Conservation (phyloP, 345 rosid species). For the Jatropha curcas region DNA sequence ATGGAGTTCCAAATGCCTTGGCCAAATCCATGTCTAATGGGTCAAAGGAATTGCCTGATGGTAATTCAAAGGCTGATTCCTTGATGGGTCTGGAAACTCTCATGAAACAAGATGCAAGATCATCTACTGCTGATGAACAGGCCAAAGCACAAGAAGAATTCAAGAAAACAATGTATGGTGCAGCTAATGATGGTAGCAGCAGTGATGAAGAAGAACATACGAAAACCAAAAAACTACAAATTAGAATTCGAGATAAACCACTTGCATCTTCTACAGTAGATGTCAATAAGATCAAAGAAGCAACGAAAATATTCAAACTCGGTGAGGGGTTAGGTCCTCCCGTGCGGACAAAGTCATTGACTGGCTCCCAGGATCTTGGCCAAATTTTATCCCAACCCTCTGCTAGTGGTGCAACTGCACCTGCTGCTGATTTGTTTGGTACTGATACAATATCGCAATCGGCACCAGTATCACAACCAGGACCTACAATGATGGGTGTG, state of each 20-base stretch:
- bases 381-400: conserved; percentile 53
- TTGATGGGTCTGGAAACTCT: conserved; percentile 87
- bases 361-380: conserved; percentile 64
- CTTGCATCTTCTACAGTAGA: conserved; percentile 70
- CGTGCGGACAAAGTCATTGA: conserved; percentile 65
- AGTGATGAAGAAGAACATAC: conserved; percentile 87
- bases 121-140: conserved; percentile 72
- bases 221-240: conserved; percentile 69
- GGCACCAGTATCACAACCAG: conserved; percentile 49
- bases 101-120: conserved; percentile 38
- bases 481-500: conserved; percentile 42
- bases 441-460: conserved; percentile 53
- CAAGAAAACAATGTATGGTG: conserved; percentile 88
- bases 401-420: conserved; percentile 30
- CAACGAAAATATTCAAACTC: conserved; percentile 78
- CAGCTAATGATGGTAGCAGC: conserved; percentile 82
- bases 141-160: conserved; percentile 98
- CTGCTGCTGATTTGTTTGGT: conserved; percentile 67
- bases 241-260: conserved; percentile 91
- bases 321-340: conserved; percentile 80
- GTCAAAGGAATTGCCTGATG: conserved; percentile 48
- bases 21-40: conserved; percentile 47
- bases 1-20: conserved; percentile 42
- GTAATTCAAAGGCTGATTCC: conserved; percentile 48
- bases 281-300: conserved; percentile 93